These are phyloP conservation scores for Colletotrichum liriopes DNA, from an alignment of 2,329 filamentous ascomycete genomes.

Conservation along the genomic window DNA sequence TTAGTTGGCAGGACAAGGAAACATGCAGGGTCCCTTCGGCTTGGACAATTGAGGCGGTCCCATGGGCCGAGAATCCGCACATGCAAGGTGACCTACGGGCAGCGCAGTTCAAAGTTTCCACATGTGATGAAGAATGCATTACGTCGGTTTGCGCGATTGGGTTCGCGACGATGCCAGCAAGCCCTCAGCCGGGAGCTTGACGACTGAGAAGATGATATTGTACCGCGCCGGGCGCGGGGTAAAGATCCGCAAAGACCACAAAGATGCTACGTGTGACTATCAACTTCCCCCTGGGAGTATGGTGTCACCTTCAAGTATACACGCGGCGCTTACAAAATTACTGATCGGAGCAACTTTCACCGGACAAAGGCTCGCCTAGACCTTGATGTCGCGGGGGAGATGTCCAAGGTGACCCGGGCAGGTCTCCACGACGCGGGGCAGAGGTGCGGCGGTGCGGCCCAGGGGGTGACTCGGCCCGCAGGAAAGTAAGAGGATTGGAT, in stretches of 20 bases:
- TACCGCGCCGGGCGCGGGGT: neutral
- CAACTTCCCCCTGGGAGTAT: too few species aligned
- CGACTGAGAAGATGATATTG: neutral
- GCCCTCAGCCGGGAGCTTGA: neutral
- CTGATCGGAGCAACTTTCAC: constrained; percentile 1
- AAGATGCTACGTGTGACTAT: neutral
- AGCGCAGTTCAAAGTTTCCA: neutral
- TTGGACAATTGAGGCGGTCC: neutral
- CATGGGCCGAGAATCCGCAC: constrained; percentile 19
- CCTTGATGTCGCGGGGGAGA: constrained; percentile 3
- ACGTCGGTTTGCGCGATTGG: neutral
- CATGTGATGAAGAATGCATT: neutral
- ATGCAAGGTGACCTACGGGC: neutral
- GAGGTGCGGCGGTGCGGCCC: neutral
- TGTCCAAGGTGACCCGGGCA: constrained; percentile 8
- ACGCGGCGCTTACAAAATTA: neutral
- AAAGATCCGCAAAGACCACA: neutral
- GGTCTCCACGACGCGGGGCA: constrained; percentile 20
- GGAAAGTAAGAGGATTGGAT: neutral
- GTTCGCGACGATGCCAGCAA: neutral
- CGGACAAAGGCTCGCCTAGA: neutral
- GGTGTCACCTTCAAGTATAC: neutral
- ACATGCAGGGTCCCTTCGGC: constrained; percentile 17
- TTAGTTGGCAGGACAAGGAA: neutral
- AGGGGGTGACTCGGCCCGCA: constrained; percentile 30